These are phyloP conservation scores for Daldinia eschscholtzii DNA, from an alignment of 2,329 filamentous ascomycete genomes.

Conservation along the genomic window DNA sequence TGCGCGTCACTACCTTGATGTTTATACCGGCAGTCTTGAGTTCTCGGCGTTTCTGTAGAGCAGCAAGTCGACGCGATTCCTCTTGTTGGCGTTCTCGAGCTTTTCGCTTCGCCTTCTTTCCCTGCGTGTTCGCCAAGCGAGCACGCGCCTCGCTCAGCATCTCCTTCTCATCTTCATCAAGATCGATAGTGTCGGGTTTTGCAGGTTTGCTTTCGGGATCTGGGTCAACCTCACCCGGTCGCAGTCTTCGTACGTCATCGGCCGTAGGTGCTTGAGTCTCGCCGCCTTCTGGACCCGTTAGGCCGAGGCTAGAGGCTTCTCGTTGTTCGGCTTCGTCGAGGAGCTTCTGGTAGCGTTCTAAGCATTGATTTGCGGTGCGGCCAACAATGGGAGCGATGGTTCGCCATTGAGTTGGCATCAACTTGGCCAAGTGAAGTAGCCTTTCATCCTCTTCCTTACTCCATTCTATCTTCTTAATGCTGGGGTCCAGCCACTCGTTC, in stretches of 20 bases:
- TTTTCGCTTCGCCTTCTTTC: slow-evolving; percentile 99
- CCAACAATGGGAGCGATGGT: slow-evolving; percentile 98
- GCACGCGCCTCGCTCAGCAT: slow-evolving; percentile 98
- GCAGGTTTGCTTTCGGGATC: slow-evolving; percentile 97
- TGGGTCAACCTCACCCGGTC: slow-evolving; percentile 95
- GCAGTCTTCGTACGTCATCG: slow-evolving; percentile 88
- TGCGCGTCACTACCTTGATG: slow-evolving; percentile 91
- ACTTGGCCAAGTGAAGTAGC: slow-evolving; percentile 92
- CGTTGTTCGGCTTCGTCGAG: slow-evolving; percentile 94
- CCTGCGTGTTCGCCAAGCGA: slow-evolving; percentile 95
- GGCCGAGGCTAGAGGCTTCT: slow-evolving; percentile 82
- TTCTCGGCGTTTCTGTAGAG: slow-evolving; percentile 94
- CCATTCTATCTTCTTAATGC: slow-evolving; percentile 99
- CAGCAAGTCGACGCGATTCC: slow-evolving; percentile 88
- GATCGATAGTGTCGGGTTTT: slow-evolving; percentile 94
- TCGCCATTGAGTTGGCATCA: slow-evolving; percentile 99
- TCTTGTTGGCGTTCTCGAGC: slow-evolving; percentile 95
- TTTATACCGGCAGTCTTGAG: slow-evolving; percentile 98
- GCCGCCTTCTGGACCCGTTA: slow-evolving; percentile 87
- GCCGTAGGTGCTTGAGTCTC: slow-evolving; percentile 90
- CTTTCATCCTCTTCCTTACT: slow-evolving; percentile 99
- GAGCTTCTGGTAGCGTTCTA: slow-evolving; percentile 96
- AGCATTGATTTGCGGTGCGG: slow-evolving; percentile 94
- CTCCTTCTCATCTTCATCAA: slow-evolving; percentile 99
- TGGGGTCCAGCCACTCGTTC: slow-evolving; percentile 98